phyloP scores from a whole-genome alignment of 2,329 filamentous ascomycete species.

The Paraphoma sp. region DNA sequence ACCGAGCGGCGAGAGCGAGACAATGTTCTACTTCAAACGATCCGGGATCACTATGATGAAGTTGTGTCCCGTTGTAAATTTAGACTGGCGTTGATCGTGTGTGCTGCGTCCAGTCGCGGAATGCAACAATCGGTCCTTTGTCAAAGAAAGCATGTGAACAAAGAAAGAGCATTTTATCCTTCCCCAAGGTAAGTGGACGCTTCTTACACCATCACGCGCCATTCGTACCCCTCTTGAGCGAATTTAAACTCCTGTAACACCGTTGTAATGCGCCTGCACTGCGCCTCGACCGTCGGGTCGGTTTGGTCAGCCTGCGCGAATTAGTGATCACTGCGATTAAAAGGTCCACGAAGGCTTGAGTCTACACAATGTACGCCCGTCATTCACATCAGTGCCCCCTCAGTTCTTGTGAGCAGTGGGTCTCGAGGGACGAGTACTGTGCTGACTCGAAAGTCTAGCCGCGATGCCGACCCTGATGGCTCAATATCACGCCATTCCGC shows the following conservation, averaged over 20 bases:
- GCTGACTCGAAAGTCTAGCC: neutral
- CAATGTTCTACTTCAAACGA: neutral
- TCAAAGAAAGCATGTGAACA: neutral
- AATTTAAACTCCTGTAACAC: conserved; percentile 2
- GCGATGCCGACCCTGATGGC: conserved; percentile 13
- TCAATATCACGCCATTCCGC: conserved; percentile 24
- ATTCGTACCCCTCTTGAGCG: conserved; percentile 12
- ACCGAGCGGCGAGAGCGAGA: neutral
- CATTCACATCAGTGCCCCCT: too few relatives aligned
- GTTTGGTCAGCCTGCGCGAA: neutral
- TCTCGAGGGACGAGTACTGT: neutral
- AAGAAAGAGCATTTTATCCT: neutral
- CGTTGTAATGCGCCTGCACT: neutral
- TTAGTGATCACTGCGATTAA: too few relatives aligned
- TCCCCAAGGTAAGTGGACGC: too few relatives aligned
- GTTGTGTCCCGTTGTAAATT: too few relatives aligned
- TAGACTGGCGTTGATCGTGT: too few relatives aligned
- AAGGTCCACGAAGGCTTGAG: too few relatives aligned
- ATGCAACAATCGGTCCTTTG: neutral
- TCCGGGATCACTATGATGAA: neutral
- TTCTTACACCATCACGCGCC: conserved; percentile 13
- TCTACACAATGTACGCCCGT: too few relatives aligned
- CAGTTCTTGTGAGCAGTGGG: neutral
- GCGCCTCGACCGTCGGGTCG: neutral
- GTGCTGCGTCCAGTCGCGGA: too few relatives aligned